These are phyloP conservation scores for Neofusicoccum sp. DNA, from an alignment of 2,329 filamentous ascomycete genomes.

Conservation along the genomic window DNA sequence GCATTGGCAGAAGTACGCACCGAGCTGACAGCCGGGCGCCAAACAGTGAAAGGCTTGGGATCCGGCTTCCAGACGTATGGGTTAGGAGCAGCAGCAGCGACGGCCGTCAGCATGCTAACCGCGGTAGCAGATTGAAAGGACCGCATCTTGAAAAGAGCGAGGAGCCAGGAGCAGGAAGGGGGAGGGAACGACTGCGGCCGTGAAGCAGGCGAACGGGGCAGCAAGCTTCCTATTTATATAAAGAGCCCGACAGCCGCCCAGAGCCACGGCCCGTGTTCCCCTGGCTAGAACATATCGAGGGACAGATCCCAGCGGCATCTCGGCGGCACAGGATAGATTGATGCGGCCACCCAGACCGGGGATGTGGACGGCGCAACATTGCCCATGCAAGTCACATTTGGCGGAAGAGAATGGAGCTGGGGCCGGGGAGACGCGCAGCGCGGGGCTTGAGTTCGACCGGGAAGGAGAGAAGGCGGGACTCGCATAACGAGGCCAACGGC, in stretches of 20 bases:
- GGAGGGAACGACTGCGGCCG: not conserved
- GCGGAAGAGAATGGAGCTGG: not conserved
- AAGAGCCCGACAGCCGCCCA: not conserved
- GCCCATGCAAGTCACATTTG: not conserved
- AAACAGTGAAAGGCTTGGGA: not conserved
- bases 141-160: constrained; percentile 6
- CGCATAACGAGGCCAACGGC: not conserved
- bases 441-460: not conserved
- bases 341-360: not conserved
- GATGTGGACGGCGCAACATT: not conserved
- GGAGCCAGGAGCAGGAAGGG: not conserved
- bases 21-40: constrained; percentile 2
- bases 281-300: not conserved
- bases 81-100: not conserved
- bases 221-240: not conserved
- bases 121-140: not conserved
- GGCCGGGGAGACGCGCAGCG: not conserved
- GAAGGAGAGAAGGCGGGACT: not conserved
- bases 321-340: constrained; percentile 7
- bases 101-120: not conserved
- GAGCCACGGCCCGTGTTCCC: not conserved
- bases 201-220: not conserved
- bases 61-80: constrained; percentile 6
- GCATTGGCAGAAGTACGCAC: not conserved
- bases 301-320: not conserved